These are phyloP conservation scores for Canna indica DNA, from an alignment of 176 grass and related monocot genomes.

Conservation along the genomic window DNA sequence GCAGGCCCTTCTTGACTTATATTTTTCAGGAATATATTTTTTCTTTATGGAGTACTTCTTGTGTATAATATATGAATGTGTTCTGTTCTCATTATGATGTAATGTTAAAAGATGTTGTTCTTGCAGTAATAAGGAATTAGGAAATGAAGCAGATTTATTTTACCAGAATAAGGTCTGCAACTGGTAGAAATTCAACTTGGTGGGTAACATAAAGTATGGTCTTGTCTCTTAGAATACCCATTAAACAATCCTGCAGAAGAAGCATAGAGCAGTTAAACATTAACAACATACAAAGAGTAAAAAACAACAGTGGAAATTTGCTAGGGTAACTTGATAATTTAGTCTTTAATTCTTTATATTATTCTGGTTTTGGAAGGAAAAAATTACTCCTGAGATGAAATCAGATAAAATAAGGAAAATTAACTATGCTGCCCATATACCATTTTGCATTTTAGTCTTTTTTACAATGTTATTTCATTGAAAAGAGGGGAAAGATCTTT, in stretches of 20 bases:
- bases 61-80: not conserved
- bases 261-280: not conserved
- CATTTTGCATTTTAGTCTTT: not conserved
- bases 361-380: not conserved
- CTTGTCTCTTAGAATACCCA: conserved; percentile 25
- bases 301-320: not conserved
- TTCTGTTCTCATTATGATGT: not conserved
- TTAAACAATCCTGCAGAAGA: conserved; percentile 27
- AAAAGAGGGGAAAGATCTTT: not conserved
- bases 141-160: conserved; percentile 1
- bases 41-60: too few species aligned
- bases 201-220: conserved; percentile 32
- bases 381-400: not conserved
- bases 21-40: too few species aligned
- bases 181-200: conserved; percentile 33
- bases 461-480: not conserved
- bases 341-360: too few species aligned
- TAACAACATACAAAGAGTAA: too few species aligned
- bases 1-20: not conserved
- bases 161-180: conserved; percentile 33
- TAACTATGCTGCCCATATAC: not conserved
- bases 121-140: not conserved
- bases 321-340: not conserved
- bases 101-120: not conserved
- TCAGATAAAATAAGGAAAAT: not conserved